Conservation (phyloP, 352 stramenopile genomes). For the Globisporangium uncinulatum region DNA sequence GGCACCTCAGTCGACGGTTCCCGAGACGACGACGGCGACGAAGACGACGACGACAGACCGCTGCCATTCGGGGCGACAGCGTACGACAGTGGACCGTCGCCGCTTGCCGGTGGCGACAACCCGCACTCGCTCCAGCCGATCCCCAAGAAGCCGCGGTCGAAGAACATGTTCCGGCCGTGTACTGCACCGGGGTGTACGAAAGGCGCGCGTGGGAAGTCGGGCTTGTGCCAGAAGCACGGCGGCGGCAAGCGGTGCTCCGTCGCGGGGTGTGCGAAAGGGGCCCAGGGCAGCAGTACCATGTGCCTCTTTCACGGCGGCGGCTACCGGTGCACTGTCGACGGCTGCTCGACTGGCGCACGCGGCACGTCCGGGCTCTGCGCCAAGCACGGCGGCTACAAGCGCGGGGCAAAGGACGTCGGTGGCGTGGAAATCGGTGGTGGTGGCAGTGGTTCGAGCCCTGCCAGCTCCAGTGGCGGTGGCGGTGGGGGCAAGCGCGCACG, state of each 20-base stretch:
- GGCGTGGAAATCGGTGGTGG: background rate
- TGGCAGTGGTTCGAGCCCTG: background rate
- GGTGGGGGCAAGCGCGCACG: constrained; percentile 15
- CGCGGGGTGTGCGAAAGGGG: constrained; percentile 67
- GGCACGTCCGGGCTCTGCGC: constrained; percentile 71
- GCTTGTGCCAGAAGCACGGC: constrained; percentile 83
- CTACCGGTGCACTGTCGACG: constrained; percentile 71
- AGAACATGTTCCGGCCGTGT: constrained; percentile 72
- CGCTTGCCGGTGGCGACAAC: background rate
- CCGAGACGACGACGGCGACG: constrained; percentile 5
- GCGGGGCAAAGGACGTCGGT: constrained; percentile 19
- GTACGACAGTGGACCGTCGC: constrained; percentile 2
- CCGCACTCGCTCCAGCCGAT: constrained; percentile 25
- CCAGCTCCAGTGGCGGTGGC: background rate
- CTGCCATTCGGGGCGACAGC: background rate
- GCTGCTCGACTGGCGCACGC: constrained; percentile 69
- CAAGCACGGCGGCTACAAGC: constrained; percentile 80
- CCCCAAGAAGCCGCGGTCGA: constrained; percentile 57
- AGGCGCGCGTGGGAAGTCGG: constrained; percentile 70
- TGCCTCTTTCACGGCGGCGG: constrained; percentile 83
- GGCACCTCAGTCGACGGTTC: background rate
- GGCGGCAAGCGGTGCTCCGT: constrained; percentile 71
- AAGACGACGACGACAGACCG: background rate
- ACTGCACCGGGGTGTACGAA: constrained; percentile 59
- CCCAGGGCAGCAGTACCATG: constrained; percentile 68